These are phyloP conservation scores for Kwoniella bestiolae DNA, from an alignment of 768 basidiomycete species.

Conservation along the genomic window DNA sequence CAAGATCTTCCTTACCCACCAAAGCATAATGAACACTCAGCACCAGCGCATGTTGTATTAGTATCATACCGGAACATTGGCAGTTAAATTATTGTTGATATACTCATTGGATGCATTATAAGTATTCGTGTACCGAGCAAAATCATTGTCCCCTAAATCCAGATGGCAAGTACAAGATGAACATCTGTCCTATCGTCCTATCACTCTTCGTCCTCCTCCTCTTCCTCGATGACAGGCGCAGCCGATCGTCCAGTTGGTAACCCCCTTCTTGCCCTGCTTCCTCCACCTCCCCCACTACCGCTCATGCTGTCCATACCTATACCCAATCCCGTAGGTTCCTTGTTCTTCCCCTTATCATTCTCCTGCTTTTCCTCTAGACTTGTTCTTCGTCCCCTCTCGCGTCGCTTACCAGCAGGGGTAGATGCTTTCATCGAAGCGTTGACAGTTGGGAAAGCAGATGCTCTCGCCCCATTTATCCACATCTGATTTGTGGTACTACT, in stretches of 20 bases:
- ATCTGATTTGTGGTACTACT: background rate
- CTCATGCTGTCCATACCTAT: background rate
- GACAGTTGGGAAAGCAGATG: conserved; percentile 20
- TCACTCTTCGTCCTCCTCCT: conserved; percentile 40
- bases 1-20: background rate
- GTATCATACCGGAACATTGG: no score
- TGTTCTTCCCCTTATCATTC: background rate
- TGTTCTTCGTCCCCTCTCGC: conserved; percentile 18
- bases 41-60: background rate
- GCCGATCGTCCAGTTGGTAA: conserved; percentile 21
- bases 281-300: conserved; percentile 2
- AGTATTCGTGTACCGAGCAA: background rate
- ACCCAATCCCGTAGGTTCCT: conserved; percentile 13
- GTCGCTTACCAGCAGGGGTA: conserved; percentile 5
- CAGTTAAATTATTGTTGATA: no score
- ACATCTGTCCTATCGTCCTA: no score
- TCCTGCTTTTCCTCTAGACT: conserved; percentile 22
- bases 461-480: conserved; percentile 28
- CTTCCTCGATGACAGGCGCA: conserved; percentile 30
- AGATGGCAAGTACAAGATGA: background rate
- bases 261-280: conserved; percentile 15
- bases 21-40: background rate
- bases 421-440: conserved; percentile 5
- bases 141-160: background rate
- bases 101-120: conserved; percentile 10